phyloP scores from a whole-genome alignment of 2,329 filamentous ascomycete genomes.

The Phyllosticta citribraziliensis region DNA sequence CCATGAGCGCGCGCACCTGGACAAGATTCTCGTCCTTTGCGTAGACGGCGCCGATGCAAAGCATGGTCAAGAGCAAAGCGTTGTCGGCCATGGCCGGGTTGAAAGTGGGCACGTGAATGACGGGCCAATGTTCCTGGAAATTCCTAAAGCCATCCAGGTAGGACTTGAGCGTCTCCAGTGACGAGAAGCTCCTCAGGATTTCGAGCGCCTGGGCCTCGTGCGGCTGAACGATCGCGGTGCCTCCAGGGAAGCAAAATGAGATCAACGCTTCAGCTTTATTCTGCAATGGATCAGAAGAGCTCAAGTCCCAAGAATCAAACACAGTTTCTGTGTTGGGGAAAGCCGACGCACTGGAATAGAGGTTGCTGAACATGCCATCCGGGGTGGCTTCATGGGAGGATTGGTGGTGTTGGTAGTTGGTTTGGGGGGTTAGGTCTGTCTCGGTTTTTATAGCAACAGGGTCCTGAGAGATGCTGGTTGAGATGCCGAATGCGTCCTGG shows the following conservation, averaged over 20 bases:
- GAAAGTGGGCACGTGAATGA: constrained; percentile 64
- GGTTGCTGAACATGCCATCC: constrained; percentile 40
- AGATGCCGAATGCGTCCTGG: constrained; percentile 37
- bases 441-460: constrained; percentile 35
- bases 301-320: constrained; percentile 34
- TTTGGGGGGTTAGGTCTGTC: constrained; percentile 30
- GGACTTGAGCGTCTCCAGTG: constrained; percentile 58
- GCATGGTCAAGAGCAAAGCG: constrained; percentile 58
- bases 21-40: constrained; percentile 51
- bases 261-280: constrained; percentile 35
- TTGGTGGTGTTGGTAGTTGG: constrained; percentile 25
- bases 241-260: constrained; percentile 42
- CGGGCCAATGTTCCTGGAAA: constrained; percentile 64
- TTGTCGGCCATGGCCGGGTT: constrained; percentile 56
- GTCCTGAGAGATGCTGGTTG: constrained; percentile 37
- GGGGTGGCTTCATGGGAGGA: constrained; percentile 34
- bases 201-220: constrained; percentile 40
- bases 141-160: constrained; percentile 63
- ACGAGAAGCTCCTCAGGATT: constrained; percentile 47
- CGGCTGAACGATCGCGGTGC: constrained; percentile 9
- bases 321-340: constrained; percentile 30
- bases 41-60: constrained; percentile 66
- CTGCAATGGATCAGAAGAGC: constrained; percentile 34
- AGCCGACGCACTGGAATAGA: constrained; percentile 36
- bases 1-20: constrained; percentile 59